Percentiles rank a stretch among this genome's conserved stretches.
Evolutionary conservation across 805 yeast species (phyloP).

Genomic region (Candida qinlingensis): DNA sequence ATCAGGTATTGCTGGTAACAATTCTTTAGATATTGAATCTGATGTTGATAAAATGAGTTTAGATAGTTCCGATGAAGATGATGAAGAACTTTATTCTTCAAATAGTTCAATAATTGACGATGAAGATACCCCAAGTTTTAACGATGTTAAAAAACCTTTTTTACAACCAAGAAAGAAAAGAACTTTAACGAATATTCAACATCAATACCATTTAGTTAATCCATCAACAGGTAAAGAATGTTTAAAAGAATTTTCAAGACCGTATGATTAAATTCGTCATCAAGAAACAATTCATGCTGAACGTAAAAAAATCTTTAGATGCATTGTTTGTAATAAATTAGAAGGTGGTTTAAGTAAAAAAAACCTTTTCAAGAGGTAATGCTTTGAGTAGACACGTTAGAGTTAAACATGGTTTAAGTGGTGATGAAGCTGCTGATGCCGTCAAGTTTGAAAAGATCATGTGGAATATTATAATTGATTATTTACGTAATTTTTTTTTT

Average conservation of each 20-base stretch:
- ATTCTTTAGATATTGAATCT: conserved; percentile 30
- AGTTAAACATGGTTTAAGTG: conserved; percentile 76
- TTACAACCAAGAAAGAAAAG: neutral
- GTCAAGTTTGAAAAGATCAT: conserved; percentile 68
- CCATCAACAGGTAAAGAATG: conserved; percentile 63
- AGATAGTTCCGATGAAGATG: too few relatives aligned
- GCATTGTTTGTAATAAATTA: conserved; percentile 67
- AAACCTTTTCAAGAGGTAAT: conserved; percentile 90
- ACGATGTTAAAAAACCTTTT: neutral
- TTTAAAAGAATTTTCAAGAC: conserved; percentile 80
- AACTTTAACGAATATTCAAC: conserved; percentile 9
- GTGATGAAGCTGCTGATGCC: conserved; percentile 62
- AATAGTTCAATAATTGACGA: conserved; percentile 23
- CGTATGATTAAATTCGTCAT: conserved; percentile 91
- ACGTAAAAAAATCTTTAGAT: conserved; percentile 77
- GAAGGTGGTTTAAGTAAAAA: conserved; percentile 38
- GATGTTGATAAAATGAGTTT: conserved; percentile 40
- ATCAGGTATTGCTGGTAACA: conserved; percentile 7
- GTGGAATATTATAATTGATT: conserved; percentile 69
- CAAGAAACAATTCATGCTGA: conserved; percentile 95
- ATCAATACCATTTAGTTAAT: conserved; percentile 54
- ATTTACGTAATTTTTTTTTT: too few relatives aligned
- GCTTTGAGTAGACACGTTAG: conserved; percentile 91
- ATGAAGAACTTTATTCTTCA: conserved; percentile 25
- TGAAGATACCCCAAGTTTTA: conserved; percentile 12